phyloP scores from a whole-genome alignment of 1,139 yeast species.

The Hemisphaericaspora xylanilytica region DNA sequence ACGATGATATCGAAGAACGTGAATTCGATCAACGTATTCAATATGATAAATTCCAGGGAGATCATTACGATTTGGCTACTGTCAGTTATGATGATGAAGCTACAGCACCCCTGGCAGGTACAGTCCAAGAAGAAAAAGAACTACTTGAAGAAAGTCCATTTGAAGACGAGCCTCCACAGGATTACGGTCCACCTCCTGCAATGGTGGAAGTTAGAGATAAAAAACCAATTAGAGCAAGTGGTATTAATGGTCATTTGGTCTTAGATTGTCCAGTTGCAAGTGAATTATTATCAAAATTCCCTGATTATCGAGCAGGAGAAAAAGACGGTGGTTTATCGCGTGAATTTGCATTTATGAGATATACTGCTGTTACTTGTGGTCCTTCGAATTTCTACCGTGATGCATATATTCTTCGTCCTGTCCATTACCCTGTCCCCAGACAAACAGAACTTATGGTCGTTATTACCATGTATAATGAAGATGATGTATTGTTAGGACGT shows the following conservation, averaged over 20 bases:
- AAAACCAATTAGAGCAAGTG: background rate
- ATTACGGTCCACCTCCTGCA: too few species aligned
- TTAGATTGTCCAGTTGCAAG: slow-evolving; percentile 52
- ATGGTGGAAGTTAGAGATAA: background rate
- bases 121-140: background rate
- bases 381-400: slow-evolving; percentile 47
- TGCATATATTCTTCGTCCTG: slow-evolving; percentile 46
- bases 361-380: slow-evolving; percentile 51
- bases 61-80: slow-evolving; percentile 38
- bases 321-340: slow-evolving; percentile 30
- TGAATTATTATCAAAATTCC: slow-evolving; percentile 43
- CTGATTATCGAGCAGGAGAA: slow-evolving; percentile 33
- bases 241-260: slow-evolving; percentile 46
- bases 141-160: slow-evolving; percentile 25
- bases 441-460: slow-evolving; percentile 49
- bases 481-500: slow-evolving; percentile 44
- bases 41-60: slow-evolving; percentile 40
- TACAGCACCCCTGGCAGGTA: slow-evolving; percentile 14
- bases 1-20: slow-evolving; percentile 31
- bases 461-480: slow-evolving; percentile 50
- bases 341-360: slow-evolving; percentile 50
- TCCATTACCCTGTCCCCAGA: slow-evolving; percentile 46
- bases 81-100: background rate
- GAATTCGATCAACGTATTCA: slow-evolving; percentile 36
- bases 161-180: slow-evolving; percentile 22